Percentiles rank a stretch among this genome's conserved stretches.
Conservation (phyloP, 129 eudicot species). For the Daucus carota region DH1_v3.0 NC_030382.2:45215501-45216000, state of each 20-base stretch:
- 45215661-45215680: too few relatives aligned
- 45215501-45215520: constrained; percentile 8
- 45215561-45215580: constrained; percentile 85
- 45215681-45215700: too few relatives aligned
- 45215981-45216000: constrained; percentile 38
- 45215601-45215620: too few relatives aligned
- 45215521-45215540: constrained; percentile 88
- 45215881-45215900: constrained; percentile 94
- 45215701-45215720: too few relatives aligned
- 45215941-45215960: constrained; percentile 99
- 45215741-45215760: too few relatives aligned
- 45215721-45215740: too few relatives aligned
- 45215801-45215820: not conserved
- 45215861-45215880: constrained; percentile 47
- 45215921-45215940: constrained; percentile 93
- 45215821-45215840: not conserved
- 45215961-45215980: constrained; percentile 94
- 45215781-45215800: constrained; percentile 65
- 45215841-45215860: not conserved
- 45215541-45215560: constrained; percentile 94
- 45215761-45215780: constrained; percentile 99
- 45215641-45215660: too few relatives aligned
- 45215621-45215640: too few relatives aligned
- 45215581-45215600: too few relatives aligned
- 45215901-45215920: constrained; percentile 95